phyloP scores from a whole-genome alignment of 306 rosid genomes.

The Vicia sativa region DNA sequence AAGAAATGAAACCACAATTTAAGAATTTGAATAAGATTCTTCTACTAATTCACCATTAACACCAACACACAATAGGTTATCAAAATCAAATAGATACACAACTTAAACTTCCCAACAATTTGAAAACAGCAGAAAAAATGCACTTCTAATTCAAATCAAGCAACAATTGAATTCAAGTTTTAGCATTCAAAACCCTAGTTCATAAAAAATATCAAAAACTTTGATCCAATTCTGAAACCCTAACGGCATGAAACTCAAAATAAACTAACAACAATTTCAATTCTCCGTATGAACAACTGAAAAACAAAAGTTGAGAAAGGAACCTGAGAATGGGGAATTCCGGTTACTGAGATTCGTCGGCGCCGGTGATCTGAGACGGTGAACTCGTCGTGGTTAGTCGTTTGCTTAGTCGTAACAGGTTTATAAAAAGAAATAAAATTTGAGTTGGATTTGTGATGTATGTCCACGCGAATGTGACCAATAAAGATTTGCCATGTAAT shows the following conservation, averaged over 20 bases:
- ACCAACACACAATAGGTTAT: background rate
- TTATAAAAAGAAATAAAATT: background rate
- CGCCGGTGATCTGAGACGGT: slow-evolving; percentile 23
- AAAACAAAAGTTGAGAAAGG: background rate
- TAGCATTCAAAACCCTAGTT: background rate
- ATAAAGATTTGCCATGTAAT: slow-evolving; percentile 27
- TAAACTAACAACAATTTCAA: background rate
- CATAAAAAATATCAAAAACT: too few species aligned
- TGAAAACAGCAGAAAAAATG: background rate
- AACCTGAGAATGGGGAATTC: slow-evolving; percentile 31
- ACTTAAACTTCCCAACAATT: background rate
- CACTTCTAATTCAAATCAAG: background rate
- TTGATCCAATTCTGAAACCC: too few species aligned
- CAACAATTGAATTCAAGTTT: background rate
- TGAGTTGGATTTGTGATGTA: background rate
- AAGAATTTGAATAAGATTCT: background rate
- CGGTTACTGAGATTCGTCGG: background rate
- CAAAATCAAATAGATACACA: background rate
- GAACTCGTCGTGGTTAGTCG: background rate
- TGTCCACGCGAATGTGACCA: slow-evolving; percentile 38
- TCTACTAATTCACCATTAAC: background rate
- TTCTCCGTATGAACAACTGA: background rate
- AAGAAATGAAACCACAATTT: background rate
- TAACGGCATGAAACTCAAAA: slow-evolving; percentile 3
- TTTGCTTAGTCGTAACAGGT: background rate